A percentile compares a stretch with the other conserved stretches of the same genome.
Conservation (phyloP, 495 filamentous ascomycete genomes). For the Talaromyces adpressus region DNA sequence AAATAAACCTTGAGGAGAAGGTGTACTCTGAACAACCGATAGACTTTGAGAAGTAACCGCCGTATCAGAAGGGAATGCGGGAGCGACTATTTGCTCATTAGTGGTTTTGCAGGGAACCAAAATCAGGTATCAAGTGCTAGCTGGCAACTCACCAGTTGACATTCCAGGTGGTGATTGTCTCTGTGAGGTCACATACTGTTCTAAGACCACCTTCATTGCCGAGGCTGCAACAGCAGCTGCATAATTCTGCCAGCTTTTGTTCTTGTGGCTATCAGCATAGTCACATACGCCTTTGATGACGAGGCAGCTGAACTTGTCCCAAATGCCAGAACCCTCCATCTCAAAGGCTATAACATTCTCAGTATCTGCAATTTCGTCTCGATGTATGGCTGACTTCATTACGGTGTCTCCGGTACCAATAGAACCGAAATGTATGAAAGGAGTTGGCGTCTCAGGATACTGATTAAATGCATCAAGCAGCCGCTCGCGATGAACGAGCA, state of each 20-base stretch:
- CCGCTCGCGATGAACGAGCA: background rate
- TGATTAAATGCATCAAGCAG: background rate
- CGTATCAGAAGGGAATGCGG: background rate
- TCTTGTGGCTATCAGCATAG: slow-evolving; percentile 36
- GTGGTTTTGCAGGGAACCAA: background rate
- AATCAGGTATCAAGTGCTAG: background rate
- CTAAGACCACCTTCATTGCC: slow-evolving; percentile 15
- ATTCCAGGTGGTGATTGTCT: background rate
- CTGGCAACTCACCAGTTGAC: background rate
- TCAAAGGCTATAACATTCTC: slow-evolving; percentile 27
- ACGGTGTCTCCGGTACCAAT: slow-evolving; percentile 19
- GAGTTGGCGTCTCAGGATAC: background rate
- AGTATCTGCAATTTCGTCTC: slow-evolving; percentile 12
- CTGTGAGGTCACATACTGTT: slow-evolving; percentile 8
- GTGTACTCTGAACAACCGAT: background rate
- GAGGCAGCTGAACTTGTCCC: slow-evolving; percentile 23
- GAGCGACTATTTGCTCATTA: background rate
- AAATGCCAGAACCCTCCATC: slow-evolving; percentile 32
- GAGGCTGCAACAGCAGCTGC: slow-evolving; percentile 25
- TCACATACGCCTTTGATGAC: slow-evolving; percentile 32
- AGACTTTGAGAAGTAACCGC: background rate
- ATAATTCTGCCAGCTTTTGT: slow-evolving; percentile 29
- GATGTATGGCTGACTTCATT: slow-evolving; percentile 18
- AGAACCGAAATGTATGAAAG: slow-evolving; percentile 12
- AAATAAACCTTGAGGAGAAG: background rate